Evolutionary conservation across 805 yeast genomes (phyloP).

Genomic region (Blastobotrys terrestris): DNA sequence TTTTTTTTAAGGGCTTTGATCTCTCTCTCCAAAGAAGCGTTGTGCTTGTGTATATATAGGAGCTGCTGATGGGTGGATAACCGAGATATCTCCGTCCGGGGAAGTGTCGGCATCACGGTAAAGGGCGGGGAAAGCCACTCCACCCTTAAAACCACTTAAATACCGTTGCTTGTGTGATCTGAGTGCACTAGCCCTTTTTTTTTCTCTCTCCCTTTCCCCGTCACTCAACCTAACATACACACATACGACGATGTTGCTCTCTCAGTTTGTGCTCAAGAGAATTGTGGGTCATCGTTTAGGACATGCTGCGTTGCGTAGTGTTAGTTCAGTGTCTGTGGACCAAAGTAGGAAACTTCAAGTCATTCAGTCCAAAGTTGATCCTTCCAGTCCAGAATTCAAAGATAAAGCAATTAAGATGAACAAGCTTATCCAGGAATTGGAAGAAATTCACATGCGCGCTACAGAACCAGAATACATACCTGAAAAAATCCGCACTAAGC

Average conservation of each 20-base stretch:
- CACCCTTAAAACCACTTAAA: neutral
- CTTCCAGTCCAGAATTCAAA: constrained; percentile 20
- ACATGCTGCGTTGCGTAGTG: neutral
- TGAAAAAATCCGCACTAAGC: constrained; percentile 26
- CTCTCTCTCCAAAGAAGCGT: no score
- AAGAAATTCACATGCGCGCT: constrained; percentile 17
- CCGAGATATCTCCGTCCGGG: neutral
- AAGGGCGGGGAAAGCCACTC: neutral
- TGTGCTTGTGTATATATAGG: no score
- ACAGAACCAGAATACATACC: constrained; percentile 22
- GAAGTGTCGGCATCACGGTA: neutral
- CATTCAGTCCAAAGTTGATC: constrained; percentile 19
- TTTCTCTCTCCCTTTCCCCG: no score
- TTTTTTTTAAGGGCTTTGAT: no score
- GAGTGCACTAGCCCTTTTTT: no score
- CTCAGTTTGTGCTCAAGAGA: neutral
- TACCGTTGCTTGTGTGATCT: neutral
- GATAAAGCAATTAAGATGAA: constrained; percentile 20
- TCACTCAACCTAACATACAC: no score
- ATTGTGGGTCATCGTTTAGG: neutral
- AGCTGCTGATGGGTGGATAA: neutral
- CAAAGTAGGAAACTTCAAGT: constrained; percentile 12
- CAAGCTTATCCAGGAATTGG: constrained; percentile 15
- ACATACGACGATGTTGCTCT: neutral
- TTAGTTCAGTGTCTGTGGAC: neutral